These are phyloP conservation scores for Epithemia pelagica DNA, from an alignment of 108 stramenopile species.

Conservation along the genomic window DNA sequence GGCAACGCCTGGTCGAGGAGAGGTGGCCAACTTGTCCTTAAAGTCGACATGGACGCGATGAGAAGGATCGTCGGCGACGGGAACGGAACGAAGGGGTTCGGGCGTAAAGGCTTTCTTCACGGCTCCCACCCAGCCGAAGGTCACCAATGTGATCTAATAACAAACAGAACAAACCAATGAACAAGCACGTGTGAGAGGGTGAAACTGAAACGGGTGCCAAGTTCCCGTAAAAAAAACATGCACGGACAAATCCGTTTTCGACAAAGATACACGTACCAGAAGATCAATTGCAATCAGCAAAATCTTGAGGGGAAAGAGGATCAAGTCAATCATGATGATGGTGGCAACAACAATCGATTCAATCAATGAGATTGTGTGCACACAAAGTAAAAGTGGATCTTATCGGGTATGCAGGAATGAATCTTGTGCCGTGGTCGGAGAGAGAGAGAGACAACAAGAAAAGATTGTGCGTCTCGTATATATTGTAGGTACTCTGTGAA, in stretches of 20 bases:
- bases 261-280: conserved; percentile 37
- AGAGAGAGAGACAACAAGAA: too few relatives aligned
- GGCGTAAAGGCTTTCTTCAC: conserved; percentile 46
- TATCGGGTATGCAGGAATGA: too few relatives aligned
- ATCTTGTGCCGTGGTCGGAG: too few relatives aligned
- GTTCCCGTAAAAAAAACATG: not conserved
- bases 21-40: conserved; percentile 37
- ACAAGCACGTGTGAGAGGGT: not conserved
- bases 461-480: too few relatives aligned
- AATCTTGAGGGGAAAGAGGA: conserved; percentile 66
- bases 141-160: conserved; percentile 57
- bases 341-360: too few relatives aligned
- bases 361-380: too few relatives aligned
- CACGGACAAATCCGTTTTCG: not conserved
- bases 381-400: too few relatives aligned
- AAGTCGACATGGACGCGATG: conserved; percentile 55
- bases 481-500: too few relatives aligned
- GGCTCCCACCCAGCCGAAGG: conserved; percentile 73
- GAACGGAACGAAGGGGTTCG: conserved; percentile 55
- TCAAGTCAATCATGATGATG: conserved; percentile 31
- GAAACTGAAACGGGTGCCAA: not conserved
- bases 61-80: conserved; percentile 52
- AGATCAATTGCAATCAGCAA: conserved; percentile 71
- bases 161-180: not conserved
- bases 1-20: conserved; percentile 44